Evolutionary conservation across 2,329 filamentous ascomycete genomes (phyloP).

Genomic region (Fusarium secorum): DNA sequence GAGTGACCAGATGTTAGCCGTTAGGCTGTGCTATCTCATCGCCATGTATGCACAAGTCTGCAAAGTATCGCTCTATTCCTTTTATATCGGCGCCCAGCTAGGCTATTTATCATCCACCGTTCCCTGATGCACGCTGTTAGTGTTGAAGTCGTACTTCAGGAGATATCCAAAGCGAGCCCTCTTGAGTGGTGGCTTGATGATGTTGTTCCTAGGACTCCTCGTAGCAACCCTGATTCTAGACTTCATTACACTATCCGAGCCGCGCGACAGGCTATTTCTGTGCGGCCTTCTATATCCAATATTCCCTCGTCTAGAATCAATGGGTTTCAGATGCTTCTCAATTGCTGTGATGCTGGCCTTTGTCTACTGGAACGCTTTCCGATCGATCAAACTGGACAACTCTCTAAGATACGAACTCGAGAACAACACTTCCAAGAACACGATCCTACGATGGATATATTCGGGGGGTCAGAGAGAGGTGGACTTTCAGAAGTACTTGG

Average conservation of each 20-base stretch:
- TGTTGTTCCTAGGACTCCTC: constrained; percentile 15
- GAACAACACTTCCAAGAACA: neutral
- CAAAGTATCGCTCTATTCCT: constrained; percentile 6
- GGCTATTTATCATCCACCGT: constrained; percentile 7
- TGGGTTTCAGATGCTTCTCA: neutral
- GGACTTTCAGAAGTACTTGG: constrained; percentile 1
- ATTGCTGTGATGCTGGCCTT: constrained; percentile 3
- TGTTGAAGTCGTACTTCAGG: constrained; percentile 24
- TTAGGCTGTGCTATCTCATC: constrained; percentile 19
- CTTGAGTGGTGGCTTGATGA: constrained; percentile 13
- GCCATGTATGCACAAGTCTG: constrained; percentile 24
- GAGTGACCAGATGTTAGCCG: constrained; percentile 27
- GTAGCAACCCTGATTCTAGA: neutral
- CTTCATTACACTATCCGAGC: constrained; percentile 6
- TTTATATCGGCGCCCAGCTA: constrained; percentile 4
- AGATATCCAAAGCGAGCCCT: constrained; percentile 11
- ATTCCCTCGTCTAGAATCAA: neutral
- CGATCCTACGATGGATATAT: neutral
- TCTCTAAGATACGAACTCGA: neutral
- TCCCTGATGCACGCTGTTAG: constrained; percentile 8
- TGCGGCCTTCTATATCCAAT: constrained; percentile 6
- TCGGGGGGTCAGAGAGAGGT: neutral
- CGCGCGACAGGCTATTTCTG: constrained; percentile 3
- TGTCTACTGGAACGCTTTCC: constrained; percentile 23
- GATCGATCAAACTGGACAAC: constrained; percentile 5